Evolutionary conservation across 306 rosid genomes (phyloP).

Genomic region (Datisca glomerata): DNA sequence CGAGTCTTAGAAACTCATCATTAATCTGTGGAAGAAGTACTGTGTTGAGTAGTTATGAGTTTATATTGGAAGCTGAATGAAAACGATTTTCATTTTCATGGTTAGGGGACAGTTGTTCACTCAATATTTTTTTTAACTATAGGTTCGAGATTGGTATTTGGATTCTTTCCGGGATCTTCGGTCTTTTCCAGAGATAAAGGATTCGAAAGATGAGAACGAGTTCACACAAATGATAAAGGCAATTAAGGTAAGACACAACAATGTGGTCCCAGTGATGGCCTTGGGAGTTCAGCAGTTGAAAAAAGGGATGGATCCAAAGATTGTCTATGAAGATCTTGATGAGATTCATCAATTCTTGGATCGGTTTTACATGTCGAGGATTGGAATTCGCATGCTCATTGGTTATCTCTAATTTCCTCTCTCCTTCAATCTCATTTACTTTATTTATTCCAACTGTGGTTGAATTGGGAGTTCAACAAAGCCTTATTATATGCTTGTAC

Average conservation of each 20-base stretch:
- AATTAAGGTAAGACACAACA: conserved; percentile 91
- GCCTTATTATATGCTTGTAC: background rate
- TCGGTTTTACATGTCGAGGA: conserved; percentile 95
- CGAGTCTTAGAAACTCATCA: no score
- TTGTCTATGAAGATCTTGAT: conserved; percentile 39
- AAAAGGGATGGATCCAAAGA: conserved; percentile 45
- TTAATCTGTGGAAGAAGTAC: no score
- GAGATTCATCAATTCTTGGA: conserved; percentile 91
- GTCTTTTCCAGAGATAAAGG: conserved; percentile 68
- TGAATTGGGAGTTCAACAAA: no score
- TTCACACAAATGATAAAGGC: conserved; percentile 90
- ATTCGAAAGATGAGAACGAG: conserved; percentile 44
- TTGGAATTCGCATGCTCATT: conserved; percentile 96
- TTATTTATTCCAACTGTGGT: background rate
- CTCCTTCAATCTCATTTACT: conserved; percentile 4
- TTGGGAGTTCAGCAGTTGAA: conserved; percentile 92
- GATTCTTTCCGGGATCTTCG: conserved; percentile 91
- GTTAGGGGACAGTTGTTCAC: no score
- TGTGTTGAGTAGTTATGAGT: no score
- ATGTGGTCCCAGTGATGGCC: conserved; percentile 97
- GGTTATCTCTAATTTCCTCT: conserved; percentile 33
- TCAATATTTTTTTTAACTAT: no score
- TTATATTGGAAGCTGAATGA: no score
- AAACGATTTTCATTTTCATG: no score
- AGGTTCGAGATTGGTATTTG: conserved; percentile 95